phyloP scores from a whole-genome alignment of 1,284 basidiomycete species.

The Cutaneotrichosporon dermatis region DNA sequence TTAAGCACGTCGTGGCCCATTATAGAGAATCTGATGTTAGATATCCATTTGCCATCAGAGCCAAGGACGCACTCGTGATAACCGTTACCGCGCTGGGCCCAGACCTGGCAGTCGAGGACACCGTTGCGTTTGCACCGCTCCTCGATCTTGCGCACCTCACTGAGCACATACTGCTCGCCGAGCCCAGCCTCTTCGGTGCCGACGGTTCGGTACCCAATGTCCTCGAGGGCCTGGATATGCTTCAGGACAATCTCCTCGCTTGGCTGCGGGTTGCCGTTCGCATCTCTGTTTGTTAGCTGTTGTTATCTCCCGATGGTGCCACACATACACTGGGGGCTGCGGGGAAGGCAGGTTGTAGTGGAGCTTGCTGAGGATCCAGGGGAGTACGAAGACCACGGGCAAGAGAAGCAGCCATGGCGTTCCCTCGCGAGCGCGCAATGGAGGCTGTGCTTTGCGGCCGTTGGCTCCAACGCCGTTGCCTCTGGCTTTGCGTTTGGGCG shows the following conservation, averaged over 20 bases:
- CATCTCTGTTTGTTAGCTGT: slow-evolving; percentile 19
- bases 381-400: slow-evolving; percentile 30
- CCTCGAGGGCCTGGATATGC: slow-evolving; percentile 54
- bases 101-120: slow-evolving; percentile 76
- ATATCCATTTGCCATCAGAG: neutral
- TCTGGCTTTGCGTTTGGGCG: too few relatives aligned
- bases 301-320: too few relatives aligned
- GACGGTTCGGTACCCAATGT: slow-evolving; percentile 86
- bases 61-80: slow-evolving; percentile 63
- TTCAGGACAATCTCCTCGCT: slow-evolving; percentile 39
- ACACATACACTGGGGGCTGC: slow-evolving; percentile 19
- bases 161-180: slow-evolving; percentile 77
- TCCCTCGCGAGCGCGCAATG: neutral
- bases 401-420: slow-evolving; percentile 23
- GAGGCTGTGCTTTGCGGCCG: neutral
- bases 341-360: slow-evolving; percentile 39
- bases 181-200: slow-evolving; percentile 83
- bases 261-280: slow-evolving; percentile 29
- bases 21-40: slow-evolving; percentile 66
- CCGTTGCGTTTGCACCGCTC: slow-evolving; percentile 59
- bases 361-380: slow-evolving; percentile 28
- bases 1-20: slow-evolving; percentile 82
- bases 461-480: too few relatives aligned
- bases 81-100: slow-evolving; percentile 78
- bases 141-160: slow-evolving; percentile 61